Percentiles rank a stretch among this genome's conserved stretches.
These are phyloP conservation scores for Trametes elegans DNA, from an alignment of 768 basidiomycete genomes.

Conservation along the genomic window DNA sequence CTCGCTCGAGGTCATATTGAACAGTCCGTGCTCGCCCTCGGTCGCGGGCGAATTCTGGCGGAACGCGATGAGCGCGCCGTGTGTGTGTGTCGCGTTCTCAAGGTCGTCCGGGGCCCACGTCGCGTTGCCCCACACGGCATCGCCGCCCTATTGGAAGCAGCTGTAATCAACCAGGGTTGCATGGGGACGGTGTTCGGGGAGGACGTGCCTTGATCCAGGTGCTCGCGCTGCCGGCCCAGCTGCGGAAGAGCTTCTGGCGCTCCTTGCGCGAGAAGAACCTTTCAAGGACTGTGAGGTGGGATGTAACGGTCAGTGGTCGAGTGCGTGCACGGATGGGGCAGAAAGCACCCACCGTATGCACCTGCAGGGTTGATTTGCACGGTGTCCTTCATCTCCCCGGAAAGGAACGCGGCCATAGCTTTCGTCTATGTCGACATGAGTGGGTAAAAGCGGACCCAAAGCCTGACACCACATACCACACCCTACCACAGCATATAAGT, in stretches of 20 bases:
- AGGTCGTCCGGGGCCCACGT: conserved; percentile 81
- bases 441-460: too few species aligned
- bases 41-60: conserved; percentile 34
- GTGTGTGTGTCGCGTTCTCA: conserved; percentile 50
- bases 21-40: conserved; percentile 21
- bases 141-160: conserved; percentile 57
- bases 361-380: conserved; percentile 83
- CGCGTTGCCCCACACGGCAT: conserved; percentile 78
- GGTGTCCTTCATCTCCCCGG: conserved; percentile 95
- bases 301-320: too few species aligned
- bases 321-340: background rate
- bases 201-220: conserved; percentile 83
- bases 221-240: conserved; percentile 93
- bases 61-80: conserved; percentile 86
- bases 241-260: conserved; percentile 84
- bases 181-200: background rate
- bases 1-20: conserved; percentile 77
- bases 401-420: conserved; percentile 92
- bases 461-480: conserved; percentile 56
- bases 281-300: conserved; percentile 58
- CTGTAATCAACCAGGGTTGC: background rate
- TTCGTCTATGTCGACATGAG: conserved; percentile 57
- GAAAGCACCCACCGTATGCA: conserved; percentile 53
- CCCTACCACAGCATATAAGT: conserved; percentile 43
- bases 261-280: conserved; percentile 91